Conservation (phyloP, 2,329 filamentous ascomycete species). For the Penicillium corylophilum region DNA sequence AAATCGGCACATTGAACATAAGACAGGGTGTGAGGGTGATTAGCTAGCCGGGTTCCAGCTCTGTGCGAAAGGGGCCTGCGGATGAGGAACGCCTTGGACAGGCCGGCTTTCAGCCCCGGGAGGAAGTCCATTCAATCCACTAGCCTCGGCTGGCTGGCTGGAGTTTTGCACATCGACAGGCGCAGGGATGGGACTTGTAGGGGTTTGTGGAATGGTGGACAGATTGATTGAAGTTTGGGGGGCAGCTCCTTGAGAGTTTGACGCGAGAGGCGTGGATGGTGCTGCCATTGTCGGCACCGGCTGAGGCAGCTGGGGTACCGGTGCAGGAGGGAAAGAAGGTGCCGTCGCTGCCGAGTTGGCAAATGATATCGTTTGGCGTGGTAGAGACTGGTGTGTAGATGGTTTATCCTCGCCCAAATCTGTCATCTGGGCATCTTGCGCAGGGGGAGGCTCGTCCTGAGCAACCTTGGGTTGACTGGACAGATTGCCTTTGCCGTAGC, state of each 20-base stretch:
- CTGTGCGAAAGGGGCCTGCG: not conserved
- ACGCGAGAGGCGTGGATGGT: not conserved
- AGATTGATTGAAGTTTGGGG: not conserved
- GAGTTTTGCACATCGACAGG: not conserved
- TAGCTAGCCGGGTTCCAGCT: not conserved
- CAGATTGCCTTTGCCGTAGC: constrained; percentile 39
- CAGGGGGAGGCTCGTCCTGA: constrained; percentile 21
- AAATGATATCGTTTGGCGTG: constrained; percentile 1
- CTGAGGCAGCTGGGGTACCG: constrained; percentile 4
- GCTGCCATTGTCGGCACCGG: constrained; percentile 2
- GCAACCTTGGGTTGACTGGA: constrained; percentile 16
- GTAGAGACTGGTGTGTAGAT: not conserved
- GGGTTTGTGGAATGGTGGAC: not conserved
- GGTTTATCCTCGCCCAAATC: constrained; percentile 4
- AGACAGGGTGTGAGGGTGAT: not conserved
- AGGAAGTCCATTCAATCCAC: constrained; percentile 4
- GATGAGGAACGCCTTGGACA: not conserved
- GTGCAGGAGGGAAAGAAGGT: not conserved
- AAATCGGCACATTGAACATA: not conserved
- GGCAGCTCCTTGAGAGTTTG: not conserved
- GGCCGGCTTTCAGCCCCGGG: constrained; percentile 1
- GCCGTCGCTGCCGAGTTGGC: not conserved
- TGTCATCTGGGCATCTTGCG: constrained; percentile 14
- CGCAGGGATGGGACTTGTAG: not conserved
- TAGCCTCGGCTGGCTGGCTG: constrained; percentile 2